These are phyloP conservation scores for Chrysoporthe puriensis DNA, from an alignment of 2,329 filamentous ascomycete genomes.

Conservation along the genomic window DNA sequence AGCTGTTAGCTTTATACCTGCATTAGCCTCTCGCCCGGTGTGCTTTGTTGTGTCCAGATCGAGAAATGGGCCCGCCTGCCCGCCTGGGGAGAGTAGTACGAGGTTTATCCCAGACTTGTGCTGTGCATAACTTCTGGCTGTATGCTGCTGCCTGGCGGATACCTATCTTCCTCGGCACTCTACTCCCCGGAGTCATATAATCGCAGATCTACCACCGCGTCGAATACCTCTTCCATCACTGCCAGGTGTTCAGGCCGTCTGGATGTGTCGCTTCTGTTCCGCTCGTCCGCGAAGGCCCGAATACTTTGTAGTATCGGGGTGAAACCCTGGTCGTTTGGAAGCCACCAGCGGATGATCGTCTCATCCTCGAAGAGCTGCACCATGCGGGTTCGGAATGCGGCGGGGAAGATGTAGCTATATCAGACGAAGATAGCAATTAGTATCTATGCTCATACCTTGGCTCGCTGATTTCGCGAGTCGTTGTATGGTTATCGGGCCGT, in stretches of 20 bases:
- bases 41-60: background rate
- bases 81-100: too few species aligned
- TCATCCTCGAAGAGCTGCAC: slow-evolving; percentile 74
- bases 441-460: background rate
- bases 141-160: background rate
- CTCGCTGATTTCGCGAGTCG: slow-evolving; percentile 1
- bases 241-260: slow-evolving; percentile 70
- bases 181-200: slow-evolving; percentile 33
- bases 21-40: background rate
- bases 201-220: slow-evolving; percentile 41
- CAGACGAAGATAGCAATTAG: slow-evolving; percentile 12
- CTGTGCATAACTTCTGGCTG: slow-evolving; percentile 11
- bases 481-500: background rate
- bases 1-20: background rate
- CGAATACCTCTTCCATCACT: slow-evolving; percentile 76
- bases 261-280: slow-evolving; percentile 63
- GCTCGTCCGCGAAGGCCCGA: slow-evolving; percentile 79
- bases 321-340: slow-evolving; percentile 79
- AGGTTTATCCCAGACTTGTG: background rate
- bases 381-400: slow-evolving; percentile 74
- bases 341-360: slow-evolving; percentile 82
- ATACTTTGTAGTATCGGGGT: slow-evolving; percentile 75
- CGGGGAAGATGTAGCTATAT: slow-evolving; percentile 79
- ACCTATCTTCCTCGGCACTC: background rate
- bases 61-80: background rate